These are phyloP conservation scores for Alnus glutinosa DNA, from an alignment of 306 rosid species.

Conservation along the genomic window DNA sequence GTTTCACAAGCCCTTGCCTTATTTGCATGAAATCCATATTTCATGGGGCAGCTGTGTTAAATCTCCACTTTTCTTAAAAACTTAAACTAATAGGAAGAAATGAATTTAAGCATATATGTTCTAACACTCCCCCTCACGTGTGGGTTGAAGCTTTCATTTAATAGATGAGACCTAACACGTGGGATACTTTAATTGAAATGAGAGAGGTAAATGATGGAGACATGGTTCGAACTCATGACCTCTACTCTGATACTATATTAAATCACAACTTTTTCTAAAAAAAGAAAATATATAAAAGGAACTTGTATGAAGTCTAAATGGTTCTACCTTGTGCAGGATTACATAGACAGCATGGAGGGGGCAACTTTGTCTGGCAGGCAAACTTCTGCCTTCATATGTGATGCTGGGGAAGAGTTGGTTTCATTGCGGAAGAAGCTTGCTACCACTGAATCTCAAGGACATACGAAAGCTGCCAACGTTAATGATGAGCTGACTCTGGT, in stretches of 20 bases:
- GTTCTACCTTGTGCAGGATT: conserved; percentile 61
- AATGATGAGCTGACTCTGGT: conserved; percentile 84
- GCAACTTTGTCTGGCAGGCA: conserved; percentile 96
- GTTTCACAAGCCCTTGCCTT: neutral
- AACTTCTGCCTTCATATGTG: conserved; percentile 81
- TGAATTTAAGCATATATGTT: too few relatives aligned
- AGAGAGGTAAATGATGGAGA: too few relatives aligned
- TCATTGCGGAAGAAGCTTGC: conserved; percentile 66
- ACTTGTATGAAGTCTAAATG: neutral
- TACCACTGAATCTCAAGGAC: conserved; percentile 36
- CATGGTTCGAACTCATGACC: too few relatives aligned
- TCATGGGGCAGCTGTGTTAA: neutral
- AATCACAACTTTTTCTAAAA: neutral
- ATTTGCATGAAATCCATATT: neutral
- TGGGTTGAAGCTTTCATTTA: too few relatives aligned
- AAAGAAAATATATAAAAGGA: neutral
- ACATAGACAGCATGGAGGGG: conserved; percentile 99
- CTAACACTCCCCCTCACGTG: too few relatives aligned
- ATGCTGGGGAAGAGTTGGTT: conserved; percentile 79
- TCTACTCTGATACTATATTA: too few relatives aligned
- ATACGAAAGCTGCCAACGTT: conserved; percentile 33
- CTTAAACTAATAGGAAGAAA: too few relatives aligned
- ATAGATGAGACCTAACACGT: too few relatives aligned
- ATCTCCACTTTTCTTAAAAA: too few relatives aligned
- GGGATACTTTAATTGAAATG: too few relatives aligned